Conservation (phyloP, 345 rosid species). For the Trapa incisa region DNA sequence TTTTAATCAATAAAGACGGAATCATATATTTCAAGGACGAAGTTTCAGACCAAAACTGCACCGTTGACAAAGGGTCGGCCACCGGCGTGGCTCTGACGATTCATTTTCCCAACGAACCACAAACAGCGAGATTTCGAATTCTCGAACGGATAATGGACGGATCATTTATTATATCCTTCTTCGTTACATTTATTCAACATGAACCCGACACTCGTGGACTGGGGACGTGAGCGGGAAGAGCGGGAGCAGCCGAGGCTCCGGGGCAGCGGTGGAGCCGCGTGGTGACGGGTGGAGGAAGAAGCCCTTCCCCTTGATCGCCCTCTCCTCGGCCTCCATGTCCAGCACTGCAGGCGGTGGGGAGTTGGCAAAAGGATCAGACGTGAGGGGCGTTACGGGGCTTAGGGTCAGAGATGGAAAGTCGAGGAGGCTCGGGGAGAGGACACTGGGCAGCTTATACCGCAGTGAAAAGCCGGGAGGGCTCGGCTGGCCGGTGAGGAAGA, state of each 20-base stretch:
- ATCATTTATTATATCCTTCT: not conserved
- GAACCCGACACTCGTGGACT: constrained; percentile 3
- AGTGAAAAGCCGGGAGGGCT: not conserved
- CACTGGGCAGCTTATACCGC: constrained; percentile 14
- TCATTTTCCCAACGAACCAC: no score
- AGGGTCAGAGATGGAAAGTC: constrained; percentile 27
- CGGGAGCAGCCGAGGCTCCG: constrained; percentile 22
- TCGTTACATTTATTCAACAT: no score
- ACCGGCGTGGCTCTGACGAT: no score
- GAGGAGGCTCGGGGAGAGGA: constrained; percentile 27
- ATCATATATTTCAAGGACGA: no score
- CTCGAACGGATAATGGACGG: not conserved
- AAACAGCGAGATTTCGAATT: no score
- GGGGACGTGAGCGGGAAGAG: constrained; percentile 30
- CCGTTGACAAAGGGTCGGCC: no score
- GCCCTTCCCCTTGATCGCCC: constrained; percentile 11
- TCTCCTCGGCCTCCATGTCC: constrained; percentile 4
- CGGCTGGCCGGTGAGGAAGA: no score
- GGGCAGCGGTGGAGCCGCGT: constrained; percentile 19
- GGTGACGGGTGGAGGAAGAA: constrained; percentile 34
- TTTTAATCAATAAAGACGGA: no score
- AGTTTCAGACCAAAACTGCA: no score
- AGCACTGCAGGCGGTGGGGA: constrained; percentile 4
- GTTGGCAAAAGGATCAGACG: constrained; percentile 24
- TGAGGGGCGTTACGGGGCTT: constrained; percentile 27